Evolutionary conservation across 1,284 basidiomycete species (phyloP).

Genomic region (Ustilago trichophora): DNA sequence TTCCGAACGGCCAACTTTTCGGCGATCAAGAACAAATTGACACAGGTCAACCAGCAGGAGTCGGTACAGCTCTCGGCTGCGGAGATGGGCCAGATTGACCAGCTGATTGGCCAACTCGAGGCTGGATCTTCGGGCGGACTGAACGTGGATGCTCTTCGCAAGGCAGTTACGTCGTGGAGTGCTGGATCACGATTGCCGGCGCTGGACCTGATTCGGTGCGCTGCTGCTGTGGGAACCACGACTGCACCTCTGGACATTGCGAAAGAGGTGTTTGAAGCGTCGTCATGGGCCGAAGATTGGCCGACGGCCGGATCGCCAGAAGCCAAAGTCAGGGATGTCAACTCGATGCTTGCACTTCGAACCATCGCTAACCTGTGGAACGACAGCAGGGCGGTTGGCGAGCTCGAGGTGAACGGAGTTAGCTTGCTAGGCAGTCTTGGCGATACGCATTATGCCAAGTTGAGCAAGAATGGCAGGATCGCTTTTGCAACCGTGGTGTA

Average conservation of each 20-base stretch:
- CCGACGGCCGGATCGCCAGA: constrained; percentile 66
- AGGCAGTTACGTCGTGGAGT: constrained; percentile 82
- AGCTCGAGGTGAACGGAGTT: constrained; percentile 56
- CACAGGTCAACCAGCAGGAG: constrained; percentile 80
- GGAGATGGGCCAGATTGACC: constrained; percentile 75
- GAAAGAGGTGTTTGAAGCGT: constrained; percentile 74
- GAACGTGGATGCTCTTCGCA: constrained; percentile 36
- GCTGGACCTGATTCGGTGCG: constrained; percentile 83
- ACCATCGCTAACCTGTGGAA: constrained; percentile 80
- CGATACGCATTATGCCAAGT: constrained; percentile 49
- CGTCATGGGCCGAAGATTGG: constrained; percentile 74
- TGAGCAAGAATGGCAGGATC: constrained; percentile 78
- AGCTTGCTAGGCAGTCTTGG: constrained; percentile 66
- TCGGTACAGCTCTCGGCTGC: constrained; percentile 73
- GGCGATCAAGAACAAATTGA: constrained; percentile 84
- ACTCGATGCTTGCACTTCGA: constrained; percentile 83
- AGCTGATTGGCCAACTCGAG: constrained; percentile 75
- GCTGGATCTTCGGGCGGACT: constrained; percentile 8
- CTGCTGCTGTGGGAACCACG: constrained; percentile 73
- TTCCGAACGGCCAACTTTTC: constrained; percentile 90
- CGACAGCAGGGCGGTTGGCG: constrained; percentile 62
- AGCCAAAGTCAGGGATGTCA: constrained; percentile 80
- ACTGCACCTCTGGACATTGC: constrained; percentile 72
- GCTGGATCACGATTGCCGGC: constrained; percentile 84
- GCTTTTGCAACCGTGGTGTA: constrained; percentile 80